Percentiles rank a stretch among this genome's conserved stretches.
Evolutionary conservation across 106 monocot genomes (phyloP).

Genomic region (Hemerocallis citrina): DNA sequence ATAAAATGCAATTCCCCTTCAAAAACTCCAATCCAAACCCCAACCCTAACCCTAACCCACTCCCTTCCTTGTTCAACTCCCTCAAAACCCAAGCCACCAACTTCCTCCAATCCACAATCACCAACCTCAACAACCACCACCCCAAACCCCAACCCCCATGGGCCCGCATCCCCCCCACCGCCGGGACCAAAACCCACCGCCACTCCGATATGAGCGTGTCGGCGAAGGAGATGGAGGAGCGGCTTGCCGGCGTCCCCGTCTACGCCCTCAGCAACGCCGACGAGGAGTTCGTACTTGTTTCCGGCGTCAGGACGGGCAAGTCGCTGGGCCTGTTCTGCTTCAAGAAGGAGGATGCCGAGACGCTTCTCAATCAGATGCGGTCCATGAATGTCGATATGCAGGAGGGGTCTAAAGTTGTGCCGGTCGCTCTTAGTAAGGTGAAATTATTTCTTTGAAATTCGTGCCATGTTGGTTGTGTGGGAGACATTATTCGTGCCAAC

Average conservation of each 20-base stretch:
- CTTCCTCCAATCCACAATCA: too few species aligned
- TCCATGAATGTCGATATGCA: slow-evolving; percentile 33
- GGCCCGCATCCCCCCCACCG: slow-evolving; percentile 12
- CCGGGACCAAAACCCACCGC: slow-evolving; percentile 7
- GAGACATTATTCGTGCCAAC: too few species aligned
- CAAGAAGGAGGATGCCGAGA: slow-evolving; percentile 68
- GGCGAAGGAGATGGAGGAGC: slow-evolving; percentile 39
- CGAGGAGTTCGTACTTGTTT: slow-evolving; percentile 81
- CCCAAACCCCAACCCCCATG: slow-evolving; percentile 1
- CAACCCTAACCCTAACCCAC: not conserved
- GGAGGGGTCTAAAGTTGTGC: slow-evolving; percentile 66
- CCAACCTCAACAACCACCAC: too few species aligned
- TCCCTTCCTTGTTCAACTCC: not conserved
- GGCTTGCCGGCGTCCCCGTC: slow-evolving; percentile 79
- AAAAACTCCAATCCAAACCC: not conserved
- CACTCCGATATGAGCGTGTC: slow-evolving; percentile 29
- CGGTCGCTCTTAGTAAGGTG: slow-evolving; percentile 82
- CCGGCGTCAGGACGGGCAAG: slow-evolving; percentile 42
- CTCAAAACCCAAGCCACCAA: slow-evolving; percentile 4
- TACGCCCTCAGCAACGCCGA: slow-evolving; percentile 72
- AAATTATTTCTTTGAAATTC: too few species aligned
- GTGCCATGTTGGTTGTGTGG: too few species aligned
- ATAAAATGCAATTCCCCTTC: slow-evolving; percentile 9
- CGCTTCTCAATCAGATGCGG: slow-evolving; percentile 73
- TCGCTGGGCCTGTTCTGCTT: too few species aligned